Percentiles rank a stretch among this genome's conserved stretches.
Conservation (phyloP, 345 rosid genomes). For the Gynandropsis gynandra region DNA sequence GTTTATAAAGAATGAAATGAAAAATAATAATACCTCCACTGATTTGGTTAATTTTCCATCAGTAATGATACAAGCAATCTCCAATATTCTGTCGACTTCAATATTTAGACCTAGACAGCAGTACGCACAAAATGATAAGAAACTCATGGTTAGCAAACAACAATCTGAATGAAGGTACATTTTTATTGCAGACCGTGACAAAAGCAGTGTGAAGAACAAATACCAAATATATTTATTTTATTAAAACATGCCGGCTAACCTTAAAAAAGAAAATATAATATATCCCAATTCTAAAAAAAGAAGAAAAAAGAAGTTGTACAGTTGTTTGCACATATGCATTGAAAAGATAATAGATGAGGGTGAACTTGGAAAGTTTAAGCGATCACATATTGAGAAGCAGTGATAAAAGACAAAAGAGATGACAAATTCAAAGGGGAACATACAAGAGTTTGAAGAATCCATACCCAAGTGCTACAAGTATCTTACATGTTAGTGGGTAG, state of each 20-base stretch:
- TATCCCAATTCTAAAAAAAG: neutral
- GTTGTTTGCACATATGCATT: neutral
- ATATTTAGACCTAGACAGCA: conserved; percentile 58
- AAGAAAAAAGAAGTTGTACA: neutral
- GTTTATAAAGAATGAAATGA: conserved; percentile 1
- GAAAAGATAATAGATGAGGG: neutral
- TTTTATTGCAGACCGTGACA: neutral
- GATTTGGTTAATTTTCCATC: conserved; percentile 65
- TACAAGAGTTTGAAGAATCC: no score
- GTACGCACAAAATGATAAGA: conserved; percentile 15
- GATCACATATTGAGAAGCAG: neutral
- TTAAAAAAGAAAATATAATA: conserved; percentile 1
- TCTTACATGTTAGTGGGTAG: no score
- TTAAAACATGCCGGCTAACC: neutral
- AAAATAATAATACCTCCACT: conserved; percentile 50
- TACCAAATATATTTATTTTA: neutral
- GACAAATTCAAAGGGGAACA: neutral
- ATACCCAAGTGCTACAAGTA: no score
- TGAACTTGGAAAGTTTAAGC: neutral
- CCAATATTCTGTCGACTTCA: conserved; percentile 79
- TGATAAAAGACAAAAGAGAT: neutral
- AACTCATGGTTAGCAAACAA: neutral
- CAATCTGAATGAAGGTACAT: neutral
- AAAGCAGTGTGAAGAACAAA: neutral
- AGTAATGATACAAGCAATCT: conserved; percentile 90